Base-by-base conservation (phyloP, 768 basidiomycete species). In the Lactarius sp. region DNA sequence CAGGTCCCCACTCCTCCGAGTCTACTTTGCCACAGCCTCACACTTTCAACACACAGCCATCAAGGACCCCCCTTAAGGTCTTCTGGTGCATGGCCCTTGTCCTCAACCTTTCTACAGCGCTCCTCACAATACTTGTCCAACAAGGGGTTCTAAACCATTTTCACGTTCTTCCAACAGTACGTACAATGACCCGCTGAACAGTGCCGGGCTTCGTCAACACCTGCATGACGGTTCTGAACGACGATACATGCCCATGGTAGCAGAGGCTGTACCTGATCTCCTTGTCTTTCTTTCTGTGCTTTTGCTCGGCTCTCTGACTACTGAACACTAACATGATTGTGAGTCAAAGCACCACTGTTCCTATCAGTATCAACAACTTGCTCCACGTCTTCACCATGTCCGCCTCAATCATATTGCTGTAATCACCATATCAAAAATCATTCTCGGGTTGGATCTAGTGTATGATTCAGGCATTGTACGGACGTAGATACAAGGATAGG, bases 51-150 rank as follows among this genome's bases (percentile, higher is more conserved):
- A 27, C 27, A 27, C 3, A 27, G 27, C 2, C 27, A 27, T 27
- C 27, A 27, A 27, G 27, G 27, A 27, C 27, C 27, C 27, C 75
- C 60, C 65, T 73, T 34, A 82, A 83, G 56, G 68, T 67, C 27
- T 41, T 13, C 14, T 53, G 52, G 52, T 53, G 39, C 37, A 39
- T 53, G 52, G 20, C 18, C 13, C 52, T 53, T 3, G 10, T 39
- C 2, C 39, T 53, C 37, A 53, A 36, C 20, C 52, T 53, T 18
- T 22, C 37, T 9, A 36, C 52, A 37, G 52, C 52, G 13, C 37
- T 53, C 34, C 18, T 53, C 52, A 3, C 52, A 3, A 39, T n/a
- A 6, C 36, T 53, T 3, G 52, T 53, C n/a, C 52, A 53, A 14
- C 52, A 34, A 34, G 34, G 33, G 51, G 33, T 34, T 4, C 51